Conservation (phyloP, 441 rosid species). For the Hura crepitans region DNA sequence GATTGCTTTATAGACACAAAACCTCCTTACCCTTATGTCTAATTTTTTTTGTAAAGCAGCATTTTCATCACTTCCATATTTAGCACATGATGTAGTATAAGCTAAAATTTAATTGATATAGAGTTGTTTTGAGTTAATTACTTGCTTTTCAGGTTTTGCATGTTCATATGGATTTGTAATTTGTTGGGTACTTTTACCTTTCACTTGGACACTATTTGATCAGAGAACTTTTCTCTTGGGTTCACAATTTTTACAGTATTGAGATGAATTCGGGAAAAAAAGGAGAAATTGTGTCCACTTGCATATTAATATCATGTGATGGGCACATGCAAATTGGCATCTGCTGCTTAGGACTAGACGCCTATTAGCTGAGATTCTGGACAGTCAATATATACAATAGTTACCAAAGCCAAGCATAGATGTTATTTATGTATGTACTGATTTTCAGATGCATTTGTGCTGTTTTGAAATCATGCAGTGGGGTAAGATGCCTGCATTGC, state of each 20-base stretch:
- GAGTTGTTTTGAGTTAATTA: slow-evolving; percentile 15
- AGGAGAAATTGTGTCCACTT: background rate
- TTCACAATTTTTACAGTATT: too few relatives aligned
- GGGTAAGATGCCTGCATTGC: slow-evolving; percentile 56
- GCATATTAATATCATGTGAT: background rate
- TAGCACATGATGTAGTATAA: slow-evolving; percentile 35
- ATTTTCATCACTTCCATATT: slow-evolving; percentile 17
- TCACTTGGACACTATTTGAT: background rate
- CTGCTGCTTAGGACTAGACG: background rate
- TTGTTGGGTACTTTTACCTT: background rate
- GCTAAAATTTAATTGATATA: slow-evolving; percentile 21
- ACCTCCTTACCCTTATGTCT: background rate
- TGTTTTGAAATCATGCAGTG: background rate
- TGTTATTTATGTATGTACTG: background rate
- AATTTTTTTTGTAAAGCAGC: slow-evolving; percentile 30
- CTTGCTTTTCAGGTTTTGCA: slow-evolving; percentile 46
- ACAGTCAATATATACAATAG: background rate
- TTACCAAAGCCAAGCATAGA: background rate
- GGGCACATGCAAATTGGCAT: background rate
- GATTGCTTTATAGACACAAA: slow-evolving; percentile 16
- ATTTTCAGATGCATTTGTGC: background rate
- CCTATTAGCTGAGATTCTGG: background rate
- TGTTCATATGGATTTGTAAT: background rate
- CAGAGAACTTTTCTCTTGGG: too few relatives aligned
- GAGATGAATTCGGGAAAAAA: too few relatives aligned